phyloP scores from a whole-genome alignment of 805 yeast genomes.

The Zygotorulaspora danielsina region DNA sequence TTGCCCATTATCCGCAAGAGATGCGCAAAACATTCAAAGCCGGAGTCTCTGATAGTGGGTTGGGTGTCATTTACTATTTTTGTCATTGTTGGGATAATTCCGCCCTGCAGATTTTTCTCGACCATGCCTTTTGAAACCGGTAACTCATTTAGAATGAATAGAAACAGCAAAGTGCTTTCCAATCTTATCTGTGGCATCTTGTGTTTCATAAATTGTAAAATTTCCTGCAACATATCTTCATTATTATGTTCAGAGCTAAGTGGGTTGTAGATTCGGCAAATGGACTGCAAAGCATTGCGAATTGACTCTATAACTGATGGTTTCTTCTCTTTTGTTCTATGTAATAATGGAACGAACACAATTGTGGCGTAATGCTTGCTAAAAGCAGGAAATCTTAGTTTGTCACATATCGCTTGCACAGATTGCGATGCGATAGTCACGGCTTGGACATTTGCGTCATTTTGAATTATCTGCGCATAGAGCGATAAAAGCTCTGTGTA shows the following conservation, averaged over 20 bases:
- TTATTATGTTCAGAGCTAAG: constrained; percentile 16
- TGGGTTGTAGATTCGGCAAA: constrained; percentile 50
- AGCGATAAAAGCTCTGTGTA: constrained; percentile 58
- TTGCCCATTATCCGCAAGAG: constrained; percentile 80
- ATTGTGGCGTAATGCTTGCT: constrained; percentile 44
- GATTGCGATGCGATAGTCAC: constrained; percentile 74
- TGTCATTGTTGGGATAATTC: constrained; percentile 37
- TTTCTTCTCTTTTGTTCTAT: constrained; percentile 85
- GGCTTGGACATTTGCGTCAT: constrained; percentile 86
- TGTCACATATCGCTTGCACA: constrained; percentile 56
- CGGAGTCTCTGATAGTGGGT: constrained; percentile 74
- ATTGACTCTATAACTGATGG: constrained; percentile 70
- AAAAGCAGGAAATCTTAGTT: constrained; percentile 53
- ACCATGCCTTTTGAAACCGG: constrained; percentile 41
- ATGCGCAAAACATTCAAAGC: constrained; percentile 75
- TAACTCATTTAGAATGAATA: constrained; percentile 54
- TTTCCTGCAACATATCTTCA: constrained; percentile 50
- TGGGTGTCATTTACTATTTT: constrained; percentile 77
- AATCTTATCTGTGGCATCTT: constrained; percentile 80
- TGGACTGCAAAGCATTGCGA: constrained; percentile 58
- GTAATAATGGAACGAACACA: constrained; percentile 61
- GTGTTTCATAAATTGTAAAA: constrained; percentile 57
- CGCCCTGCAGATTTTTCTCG: constrained; percentile 12
- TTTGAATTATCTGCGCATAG: constrained; percentile 61
- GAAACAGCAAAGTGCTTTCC: constrained; percentile 62